Evolutionary conservation across 73 alveolate genomes (phyloP).

Genomic region (Paramecium sexaurelia): DNA sequence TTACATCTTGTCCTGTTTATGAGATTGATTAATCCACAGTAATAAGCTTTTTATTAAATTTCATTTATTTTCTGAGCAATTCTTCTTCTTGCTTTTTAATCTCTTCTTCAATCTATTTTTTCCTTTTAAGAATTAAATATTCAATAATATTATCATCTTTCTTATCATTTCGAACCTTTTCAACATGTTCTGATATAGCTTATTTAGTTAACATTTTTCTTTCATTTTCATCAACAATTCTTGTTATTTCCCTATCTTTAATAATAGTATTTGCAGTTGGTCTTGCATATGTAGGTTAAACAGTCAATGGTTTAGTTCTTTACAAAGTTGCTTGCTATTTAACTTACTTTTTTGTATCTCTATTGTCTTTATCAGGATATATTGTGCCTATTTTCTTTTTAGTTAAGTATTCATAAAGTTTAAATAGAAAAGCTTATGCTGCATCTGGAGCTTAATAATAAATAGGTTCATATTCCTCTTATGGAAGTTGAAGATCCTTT

Average conservation of each 20-base stretch:
- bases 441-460: constrained; percentile 66
- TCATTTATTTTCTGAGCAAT: constrained; percentile 56
- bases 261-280: constrained; percentile 61
- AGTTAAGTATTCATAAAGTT: constrained; percentile 58
- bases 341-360: constrained; percentile 30
- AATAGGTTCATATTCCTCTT: constrained; percentile 69
- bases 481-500: constrained; percentile 31
- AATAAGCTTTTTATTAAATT: constrained; percentile 57
- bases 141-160: constrained; percentile 65
- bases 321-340: constrained; percentile 12
- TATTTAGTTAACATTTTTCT: constrained; percentile 50
- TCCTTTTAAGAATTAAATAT: constrained; percentile 48
- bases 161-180: constrained; percentile 59
- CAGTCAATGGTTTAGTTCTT: constrained; percentile 9
- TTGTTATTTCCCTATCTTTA: constrained; percentile 63
- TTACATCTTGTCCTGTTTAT: constrained; percentile 51
- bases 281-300: constrained; percentile 59
- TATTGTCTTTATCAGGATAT: constrained; percentile 55
- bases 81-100: constrained; percentile 64
- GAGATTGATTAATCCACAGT: constrained; percentile 37
- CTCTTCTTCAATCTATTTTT: constrained; percentile 60
- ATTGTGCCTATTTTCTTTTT: constrained; percentile 43
- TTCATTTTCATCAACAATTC: constrained; percentile 61
- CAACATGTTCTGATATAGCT: constrained; percentile 52
- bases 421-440: constrained; percentile 53